A percentile compares a stretch with the other conserved stretches of the same genome.
Conservation (phyloP, 2,329 filamentous ascomycete genomes). For the Periconia macrospinosa region DNA sequence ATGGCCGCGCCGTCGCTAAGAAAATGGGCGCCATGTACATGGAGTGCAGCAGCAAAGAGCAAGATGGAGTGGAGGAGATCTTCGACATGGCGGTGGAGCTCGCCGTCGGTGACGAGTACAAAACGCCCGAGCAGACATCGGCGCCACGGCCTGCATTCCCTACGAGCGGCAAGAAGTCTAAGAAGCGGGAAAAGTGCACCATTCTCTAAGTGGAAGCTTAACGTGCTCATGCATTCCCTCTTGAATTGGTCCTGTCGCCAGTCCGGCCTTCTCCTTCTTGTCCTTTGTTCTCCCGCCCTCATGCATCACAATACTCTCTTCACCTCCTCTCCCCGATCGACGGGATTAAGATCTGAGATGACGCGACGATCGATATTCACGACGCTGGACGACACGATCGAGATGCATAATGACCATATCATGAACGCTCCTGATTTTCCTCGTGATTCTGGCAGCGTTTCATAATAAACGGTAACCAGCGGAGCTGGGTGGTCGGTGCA, state of each 20-base stretch:
- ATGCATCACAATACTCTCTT: not conserved
- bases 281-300: slow-evolving; percentile 1
- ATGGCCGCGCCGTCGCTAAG: slow-evolving; percentile 82
- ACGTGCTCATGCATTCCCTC: slow-evolving; percentile 15
- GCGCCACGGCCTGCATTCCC: slow-evolving; percentile 23
- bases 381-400: slow-evolving; percentile 45
- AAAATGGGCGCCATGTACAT: slow-evolving; percentile 96
- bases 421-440: slow-evolving; percentile 27
- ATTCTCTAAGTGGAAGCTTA: slow-evolving; percentile 34
- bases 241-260: slow-evolving; percentile 10
- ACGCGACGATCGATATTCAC: slow-evolving; percentile 37
- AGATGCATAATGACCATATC: slow-evolving; percentile 43
- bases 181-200: slow-evolving; percentile 43
- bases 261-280: not conserved
- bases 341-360: slow-evolving; percentile 7
- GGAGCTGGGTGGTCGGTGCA: not conserved
- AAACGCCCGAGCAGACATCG: slow-evolving; percentile 23
- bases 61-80: slow-evolving; percentile 93
- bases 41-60: slow-evolving; percentile 98
- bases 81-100: slow-evolving; percentile 91
- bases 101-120: slow-evolving; percentile 73
- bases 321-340: slow-evolving; percentile 3
- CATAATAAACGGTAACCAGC: slow-evolving; percentile 2
- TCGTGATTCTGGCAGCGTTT: slow-evolving; percentile 12
- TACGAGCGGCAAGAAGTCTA: slow-evolving; percentile 37